These are phyloP conservation scores for Solanum boliviense DNA, from an alignment of 257 asterid genomes.

Conservation along the genomic window DNA sequence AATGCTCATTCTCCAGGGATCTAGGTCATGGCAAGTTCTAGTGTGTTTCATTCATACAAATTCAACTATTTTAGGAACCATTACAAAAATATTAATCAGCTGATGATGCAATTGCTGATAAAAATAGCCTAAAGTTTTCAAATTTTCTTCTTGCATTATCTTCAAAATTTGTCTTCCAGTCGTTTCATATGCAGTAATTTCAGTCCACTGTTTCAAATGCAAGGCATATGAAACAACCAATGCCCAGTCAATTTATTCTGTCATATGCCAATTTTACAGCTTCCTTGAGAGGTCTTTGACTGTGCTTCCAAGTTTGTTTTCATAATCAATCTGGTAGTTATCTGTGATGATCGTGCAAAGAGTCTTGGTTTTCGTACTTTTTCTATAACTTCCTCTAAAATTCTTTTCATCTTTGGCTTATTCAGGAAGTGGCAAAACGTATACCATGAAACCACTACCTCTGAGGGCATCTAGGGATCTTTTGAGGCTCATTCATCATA, in stretches of 20 bases:
- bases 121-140: background rate
- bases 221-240: background rate
- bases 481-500: constrained; percentile 85
- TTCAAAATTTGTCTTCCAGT: background rate
- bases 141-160: background rate
- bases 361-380: background rate
- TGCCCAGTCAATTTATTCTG: background rate
- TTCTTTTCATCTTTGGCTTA: background rate
- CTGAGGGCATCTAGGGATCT: constrained; percentile 87
- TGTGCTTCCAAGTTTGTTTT: background rate
- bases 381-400: background rate
- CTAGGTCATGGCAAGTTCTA: background rate
- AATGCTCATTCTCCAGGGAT: background rate
- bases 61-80: background rate
- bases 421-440: constrained; percentile 97
- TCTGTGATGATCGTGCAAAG: background rate
- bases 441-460: constrained; percentile 96
- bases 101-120: background rate
- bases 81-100: background rate
- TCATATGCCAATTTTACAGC: background rate
- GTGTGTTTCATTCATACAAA: background rate
- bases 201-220: background rate
- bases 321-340: background rate
- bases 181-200: background rate
- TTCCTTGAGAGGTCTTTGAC: background rate